A percentile compares a stretch with the other conserved stretches of the same genome.
These are phyloP conservation scores for Phytophthora pisi DNA, from an alignment of 352 stramenopile species.

Conservation along the genomic window DNA sequence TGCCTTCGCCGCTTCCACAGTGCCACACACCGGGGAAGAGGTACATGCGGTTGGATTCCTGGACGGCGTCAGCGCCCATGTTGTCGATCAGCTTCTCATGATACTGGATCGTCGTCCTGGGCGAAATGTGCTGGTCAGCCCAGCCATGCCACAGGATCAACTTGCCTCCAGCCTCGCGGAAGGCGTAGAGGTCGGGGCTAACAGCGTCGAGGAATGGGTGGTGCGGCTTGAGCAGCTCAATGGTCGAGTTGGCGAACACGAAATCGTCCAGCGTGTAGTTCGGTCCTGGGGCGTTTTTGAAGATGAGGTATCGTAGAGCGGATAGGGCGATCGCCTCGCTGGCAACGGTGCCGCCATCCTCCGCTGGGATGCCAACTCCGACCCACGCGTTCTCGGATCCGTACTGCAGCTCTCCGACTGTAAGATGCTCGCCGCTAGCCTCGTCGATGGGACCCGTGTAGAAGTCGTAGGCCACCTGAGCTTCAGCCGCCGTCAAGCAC, in stretches of 20 bases:
- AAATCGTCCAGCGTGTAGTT: conserved; percentile 46
- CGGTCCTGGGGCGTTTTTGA: conserved; percentile 16
- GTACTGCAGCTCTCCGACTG: conserved; percentile 39
- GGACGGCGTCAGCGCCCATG: conserved; percentile 32
- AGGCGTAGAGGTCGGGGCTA: conserved; percentile 35
- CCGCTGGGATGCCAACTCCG: conserved; percentile 32
- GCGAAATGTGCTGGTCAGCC: conserved; percentile 50
- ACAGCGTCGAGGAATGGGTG: conserved; percentile 43
- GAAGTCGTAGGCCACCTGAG: conserved; percentile 24
- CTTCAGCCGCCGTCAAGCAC: background rate
- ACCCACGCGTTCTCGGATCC: conserved; percentile 42
- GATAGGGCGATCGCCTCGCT: conserved; percentile 37
- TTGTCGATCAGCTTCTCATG: conserved; percentile 38
- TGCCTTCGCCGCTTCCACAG: conserved; percentile 40
- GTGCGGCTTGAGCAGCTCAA: conserved; percentile 36
- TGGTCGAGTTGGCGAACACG: conserved; percentile 39
- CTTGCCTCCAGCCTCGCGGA: conserved; percentile 36
- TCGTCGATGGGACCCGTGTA: conserved; percentile 38
- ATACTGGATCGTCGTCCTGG: conserved; percentile 42
- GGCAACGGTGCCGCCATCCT: conserved; percentile 22
- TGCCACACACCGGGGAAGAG: conserved; percentile 47
- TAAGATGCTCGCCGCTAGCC: conserved; percentile 33
- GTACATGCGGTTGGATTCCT: conserved; percentile 46
- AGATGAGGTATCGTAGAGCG: conserved; percentile 39
- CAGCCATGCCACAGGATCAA: conserved; percentile 49